These are phyloP conservation scores for Metarhizium humberi DNA, from an alignment of 2,329 filamentous ascomycete genomes.

Conservation along the genomic window DNA sequence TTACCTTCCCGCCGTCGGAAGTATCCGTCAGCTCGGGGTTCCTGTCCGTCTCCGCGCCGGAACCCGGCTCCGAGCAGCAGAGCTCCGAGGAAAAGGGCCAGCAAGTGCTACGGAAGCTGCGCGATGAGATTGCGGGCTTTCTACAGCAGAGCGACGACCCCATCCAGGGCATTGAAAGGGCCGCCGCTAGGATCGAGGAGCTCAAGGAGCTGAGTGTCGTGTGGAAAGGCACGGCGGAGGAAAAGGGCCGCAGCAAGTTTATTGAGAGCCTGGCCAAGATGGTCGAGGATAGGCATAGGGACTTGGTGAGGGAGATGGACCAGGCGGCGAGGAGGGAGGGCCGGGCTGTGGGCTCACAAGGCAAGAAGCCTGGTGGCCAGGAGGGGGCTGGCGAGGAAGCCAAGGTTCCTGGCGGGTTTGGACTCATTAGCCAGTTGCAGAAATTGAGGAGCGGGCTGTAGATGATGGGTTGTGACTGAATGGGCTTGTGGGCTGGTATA, in stretches of 20 bases:
- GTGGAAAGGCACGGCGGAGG: slow-evolving; percentile 94
- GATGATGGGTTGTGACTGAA: slow-evolving; percentile 5
- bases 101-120: slow-evolving; percentile 61
- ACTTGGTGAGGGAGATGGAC: slow-evolving; percentile 43
- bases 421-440: slow-evolving; percentile 53
- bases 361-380: slow-evolving; percentile 21
- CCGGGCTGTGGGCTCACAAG: slow-evolving; percentile 21
- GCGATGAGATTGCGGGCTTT: slow-evolving; percentile 61
- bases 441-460: slow-evolving; percentile 46
- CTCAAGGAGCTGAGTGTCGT: slow-evolving; percentile 68
- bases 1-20: slow-evolving; percentile 83
- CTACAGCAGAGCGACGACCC: slow-evolving; percentile 49
- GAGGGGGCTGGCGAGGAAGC: slow-evolving; percentile 25
- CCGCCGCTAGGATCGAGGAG: slow-evolving; percentile 64
- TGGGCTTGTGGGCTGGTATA: neutral
- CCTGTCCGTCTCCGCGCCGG: slow-evolving; percentile 81
- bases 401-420: slow-evolving; percentile 42
- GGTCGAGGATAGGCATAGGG: slow-evolving; percentile 65
- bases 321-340: slow-evolving; percentile 27
- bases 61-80: slow-evolving; percentile 52
- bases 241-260: slow-evolving; percentile 73
- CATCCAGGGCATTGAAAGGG: slow-evolving; percentile 61
- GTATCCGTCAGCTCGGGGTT: slow-evolving; percentile 76
- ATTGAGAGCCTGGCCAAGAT: slow-evolving; percentile 73
- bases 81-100: slow-evolving; percentile 81